Percentiles rank a stretch among this genome's conserved stretches.
Evolutionary conservation across 202 grass and related monocot species (phyloP).

Genomic region (Alloteropsis angusta): DNA sequence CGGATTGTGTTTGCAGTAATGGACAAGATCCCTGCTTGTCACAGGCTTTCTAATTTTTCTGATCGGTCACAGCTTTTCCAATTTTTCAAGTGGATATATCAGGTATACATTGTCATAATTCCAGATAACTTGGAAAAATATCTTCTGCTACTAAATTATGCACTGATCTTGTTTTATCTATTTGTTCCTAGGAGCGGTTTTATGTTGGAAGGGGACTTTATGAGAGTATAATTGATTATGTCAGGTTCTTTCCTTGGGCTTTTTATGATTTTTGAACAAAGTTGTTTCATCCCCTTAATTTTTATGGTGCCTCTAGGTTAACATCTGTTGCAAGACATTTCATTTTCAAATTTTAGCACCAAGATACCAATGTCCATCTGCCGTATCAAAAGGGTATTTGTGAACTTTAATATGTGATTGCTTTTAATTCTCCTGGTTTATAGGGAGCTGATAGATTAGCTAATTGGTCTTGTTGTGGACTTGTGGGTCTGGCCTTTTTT

Average conservation of each 20-base stretch:
- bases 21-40: constrained; percentile 92
- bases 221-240: constrained; percentile 78
- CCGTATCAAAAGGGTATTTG: neutral
- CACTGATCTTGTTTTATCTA: constrained; percentile 20
- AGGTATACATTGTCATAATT: constrained; percentile 42
- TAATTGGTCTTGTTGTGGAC: no score
- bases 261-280: neutral
- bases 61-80: constrained; percentile 82
- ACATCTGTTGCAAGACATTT: neutral
- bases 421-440: neutral
- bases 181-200: constrained; percentile 72
- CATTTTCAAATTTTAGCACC: neutral
- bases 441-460: no score
- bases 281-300: neutral
- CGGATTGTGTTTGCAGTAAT: constrained; percentile 52
- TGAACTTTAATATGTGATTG: neutral
- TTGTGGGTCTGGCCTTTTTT: no score
- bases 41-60: constrained; percentile 65
- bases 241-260: constrained; percentile 44
- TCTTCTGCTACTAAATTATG: neutral
- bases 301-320: neutral
- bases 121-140: neutral
- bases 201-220: constrained; percentile 86
- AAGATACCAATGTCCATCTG: neutral
- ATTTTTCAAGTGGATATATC: constrained; percentile 99